These are phyloP conservation scores for Psilocybe tampanensis DNA, from an alignment of 768 basidiomycete species.

Conservation along the genomic window DNA sequence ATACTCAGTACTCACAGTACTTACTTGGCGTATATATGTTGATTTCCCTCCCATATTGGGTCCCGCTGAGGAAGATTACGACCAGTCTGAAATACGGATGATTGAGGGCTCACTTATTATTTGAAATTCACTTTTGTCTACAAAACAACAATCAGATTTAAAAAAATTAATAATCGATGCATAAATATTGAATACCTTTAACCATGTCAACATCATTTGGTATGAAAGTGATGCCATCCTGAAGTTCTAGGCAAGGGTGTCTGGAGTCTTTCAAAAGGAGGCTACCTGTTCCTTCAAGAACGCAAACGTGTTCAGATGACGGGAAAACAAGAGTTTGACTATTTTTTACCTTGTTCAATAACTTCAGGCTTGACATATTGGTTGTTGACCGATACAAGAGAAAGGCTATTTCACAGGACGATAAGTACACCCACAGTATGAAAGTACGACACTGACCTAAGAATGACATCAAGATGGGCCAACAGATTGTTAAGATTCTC, in stretches of 20 bases:
- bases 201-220: constrained; percentile 95
- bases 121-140: constrained; percentile 88
- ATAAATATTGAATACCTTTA: constrained; percentile 55
- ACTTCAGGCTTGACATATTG: constrained; percentile 88
- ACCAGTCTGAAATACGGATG: not conserved
- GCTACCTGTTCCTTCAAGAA: constrained; percentile 71
- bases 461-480: constrained; percentile 89
- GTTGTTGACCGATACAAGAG: constrained; percentile 87
- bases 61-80: constrained; percentile 56
- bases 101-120: constrained; percentile 73
- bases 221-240: constrained; percentile 95
- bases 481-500: constrained; percentile 82
- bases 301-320: not conserved
- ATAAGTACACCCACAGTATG: not conserved
- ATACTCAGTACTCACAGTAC: constrained; percentile 26
- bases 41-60: constrained; percentile 99
- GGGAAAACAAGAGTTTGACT: not conserved
- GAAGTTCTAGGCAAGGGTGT: constrained; percentile 96
- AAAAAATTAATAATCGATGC: not conserved
- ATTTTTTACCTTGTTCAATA: constrained; percentile 66
- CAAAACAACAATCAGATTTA: not conserved
- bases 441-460: constrained; percentile 58
- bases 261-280: constrained; percentile 83
- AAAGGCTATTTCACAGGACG: constrained; percentile 64
- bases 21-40: constrained; percentile 88